Base-by-base conservation (phyloP, 192 early-diverging fungal species). In the Pilobolus umbonatus region DNA sequence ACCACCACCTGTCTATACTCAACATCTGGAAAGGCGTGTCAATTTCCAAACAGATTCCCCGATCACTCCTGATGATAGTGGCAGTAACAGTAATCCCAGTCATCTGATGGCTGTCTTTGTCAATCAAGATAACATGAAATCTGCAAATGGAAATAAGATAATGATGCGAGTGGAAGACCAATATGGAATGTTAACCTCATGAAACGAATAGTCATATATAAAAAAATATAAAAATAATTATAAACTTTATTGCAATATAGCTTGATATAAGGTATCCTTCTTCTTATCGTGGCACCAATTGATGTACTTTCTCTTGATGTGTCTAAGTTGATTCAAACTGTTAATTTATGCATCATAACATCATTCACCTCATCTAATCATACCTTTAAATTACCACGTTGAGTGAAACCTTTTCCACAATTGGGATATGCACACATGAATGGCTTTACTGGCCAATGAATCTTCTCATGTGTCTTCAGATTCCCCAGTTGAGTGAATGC, bases 281-380 rank as follows among this genome's bases (percentile, higher is more conserved):
- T n/a, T 51, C 8, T 22, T 53, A 53, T 5, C 36, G 51, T 36
- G 34, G 51, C 8, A 52, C 50, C 5, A 53, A 36, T 45, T 57
- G 55, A 44, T 57, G 55, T 43, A 57, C 55, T 57, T 57, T 57
- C 4, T 17, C 55, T 57, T 57, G 55, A 45, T 57, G 55, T 30
- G 55, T 57, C 55, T 57, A 45, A 30, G 19, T n/a, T 15, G 15
- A 40, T 3, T 11, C 15, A 31, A 31, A 3, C 14, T 47, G n/a
- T 10, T 47, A 3, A 7, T 1, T 21, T 9, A 35, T 30, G 4
- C 19, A 6, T 3, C 14, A 11, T 36, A 1, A 53, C 21, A 36
- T 21, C 14, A 3, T 15, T 7, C 3, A 11, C 35, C 10, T 52
- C 21, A 38, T 52, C 8, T 35, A 22, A 14, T 25, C 29, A 22